Percentiles rank a stretch among this genome's conserved stretches.
These are phyloP conservation scores for Suillus lakei DNA, from an alignment of 768 basidiomycete genomes.

Conservation along the genomic window DNA sequence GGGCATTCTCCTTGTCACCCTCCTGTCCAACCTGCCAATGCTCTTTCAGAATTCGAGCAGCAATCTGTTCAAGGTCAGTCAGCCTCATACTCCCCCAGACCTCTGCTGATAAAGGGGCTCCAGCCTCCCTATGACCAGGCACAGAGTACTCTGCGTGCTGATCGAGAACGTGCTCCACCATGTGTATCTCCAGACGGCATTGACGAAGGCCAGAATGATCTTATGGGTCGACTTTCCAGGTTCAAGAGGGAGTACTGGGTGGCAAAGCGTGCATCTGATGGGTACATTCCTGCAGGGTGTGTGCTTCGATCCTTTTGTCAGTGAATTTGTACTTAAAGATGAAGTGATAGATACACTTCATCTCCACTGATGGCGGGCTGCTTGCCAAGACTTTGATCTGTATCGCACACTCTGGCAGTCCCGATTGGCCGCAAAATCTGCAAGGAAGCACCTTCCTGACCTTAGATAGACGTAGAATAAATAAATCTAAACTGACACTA, in stretches of 20 bases:
- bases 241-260: background rate
- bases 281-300: background rate
- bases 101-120: background rate
- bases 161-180: background rate
- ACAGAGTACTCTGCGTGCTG: background rate
- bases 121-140: background rate
- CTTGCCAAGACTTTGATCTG: background rate
- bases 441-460: background rate
- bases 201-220: background rate
- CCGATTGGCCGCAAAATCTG: background rate
- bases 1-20: background rate
- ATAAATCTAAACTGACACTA: too few relatives aligned
- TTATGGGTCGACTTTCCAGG: background rate
- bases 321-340: background rate
- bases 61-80: background rate
- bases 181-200: background rate
- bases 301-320: background rate
- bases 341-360: background rate
- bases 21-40: background rate
- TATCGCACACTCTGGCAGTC: background rate
- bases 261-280: background rate
- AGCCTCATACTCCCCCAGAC: background rate
- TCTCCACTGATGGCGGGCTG: background rate
- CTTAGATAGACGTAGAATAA: too few relatives aligned
- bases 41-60: background rate